phyloP scores from a whole-genome alignment of 75 land plant genomes.

The Pseudotsuga menziesii region DNA sequence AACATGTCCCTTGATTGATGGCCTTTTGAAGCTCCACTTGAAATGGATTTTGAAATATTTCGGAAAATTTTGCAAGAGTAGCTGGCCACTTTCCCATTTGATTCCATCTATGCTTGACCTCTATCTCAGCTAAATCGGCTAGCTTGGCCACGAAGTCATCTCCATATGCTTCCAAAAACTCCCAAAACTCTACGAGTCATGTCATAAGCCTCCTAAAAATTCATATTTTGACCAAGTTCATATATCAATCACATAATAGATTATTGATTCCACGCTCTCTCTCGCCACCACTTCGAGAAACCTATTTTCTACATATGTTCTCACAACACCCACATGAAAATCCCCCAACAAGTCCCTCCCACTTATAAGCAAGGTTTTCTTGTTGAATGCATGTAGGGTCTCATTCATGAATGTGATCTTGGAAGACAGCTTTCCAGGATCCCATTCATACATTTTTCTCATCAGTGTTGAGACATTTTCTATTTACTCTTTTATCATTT shows the following conservation, averaged over 20 bases:
- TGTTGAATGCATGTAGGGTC: constrained; percentile 92
- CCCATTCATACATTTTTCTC: constrained; percentile 85
- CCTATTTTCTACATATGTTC: constrained; percentile 83
- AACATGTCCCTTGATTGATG: constrained; percentile 89
- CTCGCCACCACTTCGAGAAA: constrained; percentile 95
- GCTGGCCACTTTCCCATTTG: constrained; percentile 99
- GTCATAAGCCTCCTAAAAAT: constrained; percentile 99
- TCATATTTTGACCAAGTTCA: constrained; percentile 95
- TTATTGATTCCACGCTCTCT: constrained; percentile 91
- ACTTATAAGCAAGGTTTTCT: constrained; percentile 89
- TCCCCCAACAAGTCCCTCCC: constrained; percentile 98
- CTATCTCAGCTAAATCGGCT: constrained; percentile 95
- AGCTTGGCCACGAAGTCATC: constrained; percentile 99
- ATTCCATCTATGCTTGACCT: constrained; percentile 96
- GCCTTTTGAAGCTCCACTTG: constrained; percentile 82
- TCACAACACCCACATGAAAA: constrained; percentile 94
- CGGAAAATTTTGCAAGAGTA: constrained; percentile 90
- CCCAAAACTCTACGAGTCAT: constrained; percentile 93
- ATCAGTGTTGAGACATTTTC: constrained; percentile 91
- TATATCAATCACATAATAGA: constrained; percentile 82
- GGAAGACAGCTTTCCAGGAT: constrained; percentile 68
- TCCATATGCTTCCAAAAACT: constrained; percentile 81
- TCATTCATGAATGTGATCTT: constrained; percentile 97
- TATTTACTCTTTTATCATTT: constrained; percentile 88
- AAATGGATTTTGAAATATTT: constrained; percentile 75